Evolutionary conservation across 2,329 filamentous ascomycete genomes (phyloP).

Genomic region (Mycosphaerella sp.): DNA sequence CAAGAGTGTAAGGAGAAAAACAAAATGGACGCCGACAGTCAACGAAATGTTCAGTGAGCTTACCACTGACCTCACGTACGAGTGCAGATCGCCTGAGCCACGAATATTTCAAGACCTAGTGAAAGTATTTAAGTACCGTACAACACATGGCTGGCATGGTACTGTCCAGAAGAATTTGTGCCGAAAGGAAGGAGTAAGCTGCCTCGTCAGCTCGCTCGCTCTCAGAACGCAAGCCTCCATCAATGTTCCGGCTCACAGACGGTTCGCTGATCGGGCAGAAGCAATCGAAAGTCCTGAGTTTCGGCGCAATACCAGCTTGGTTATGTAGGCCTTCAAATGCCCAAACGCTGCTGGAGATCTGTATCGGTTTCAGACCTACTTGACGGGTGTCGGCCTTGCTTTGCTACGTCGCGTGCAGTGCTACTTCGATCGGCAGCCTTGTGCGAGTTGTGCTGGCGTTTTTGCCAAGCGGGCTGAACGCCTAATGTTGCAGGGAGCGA

Average conservation of each 20-base stretch:
- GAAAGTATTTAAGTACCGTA: background rate
- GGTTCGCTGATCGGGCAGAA: background rate
- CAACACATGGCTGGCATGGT: background rate
- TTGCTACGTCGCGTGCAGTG: background rate
- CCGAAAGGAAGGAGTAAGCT: slow-evolving; percentile 1
- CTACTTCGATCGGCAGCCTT: slow-evolving; percentile 7
- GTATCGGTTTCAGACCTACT: background rate
- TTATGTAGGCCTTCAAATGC: background rate
- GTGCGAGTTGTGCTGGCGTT: background rate
- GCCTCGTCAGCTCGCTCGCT: background rate
- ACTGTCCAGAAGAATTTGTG: background rate
- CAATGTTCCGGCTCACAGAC: background rate
- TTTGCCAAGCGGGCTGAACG: background rate
- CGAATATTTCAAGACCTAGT: background rate
- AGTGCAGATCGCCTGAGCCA: background rate
- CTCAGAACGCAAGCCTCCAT: background rate
- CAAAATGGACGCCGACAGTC: background rate
- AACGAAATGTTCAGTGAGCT: background rate
- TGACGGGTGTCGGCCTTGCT: background rate
- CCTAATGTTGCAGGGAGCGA: background rate
- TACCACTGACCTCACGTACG: background rate
- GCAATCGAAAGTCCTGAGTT: too few relatives aligned
- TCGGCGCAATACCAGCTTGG: background rate
- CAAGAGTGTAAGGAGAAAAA: background rate
- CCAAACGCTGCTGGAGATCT: background rate